Base-by-base conservation (phyloP, 2,329 filamentous ascomycete genomes). In the Botryosphaeria agaves region DNA sequence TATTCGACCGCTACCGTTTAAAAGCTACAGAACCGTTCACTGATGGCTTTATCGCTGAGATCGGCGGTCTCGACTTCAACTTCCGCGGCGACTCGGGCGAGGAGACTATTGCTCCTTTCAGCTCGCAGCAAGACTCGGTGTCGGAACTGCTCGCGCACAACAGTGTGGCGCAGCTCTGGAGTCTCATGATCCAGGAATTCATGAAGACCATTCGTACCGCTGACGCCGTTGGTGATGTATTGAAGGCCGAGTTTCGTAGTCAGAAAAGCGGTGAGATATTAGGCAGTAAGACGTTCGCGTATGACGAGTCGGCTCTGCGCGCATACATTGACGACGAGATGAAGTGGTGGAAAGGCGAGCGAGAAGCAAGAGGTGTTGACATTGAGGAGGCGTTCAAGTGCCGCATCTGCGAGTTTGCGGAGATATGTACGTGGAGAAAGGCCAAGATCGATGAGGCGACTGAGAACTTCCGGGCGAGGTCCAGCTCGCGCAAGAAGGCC, bases 381-480 rank as follows among this genome's bases (percentile, higher is more conserved):
- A 66, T 91, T 5, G 76, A 85, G 44, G 85, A 94, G 41, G 80
- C 82, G 0, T 92, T 77, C 55, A 95, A 94, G 51, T 95, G 87
- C 48, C 60, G 72, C 14, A 71, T 65, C 15, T 95, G 87, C 46
- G 83, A 92, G 40, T 94, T 94, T 50, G 70, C 66, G 0, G 74
- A 81, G 2, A 63, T 60, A 2, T 95, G 87, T 49, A 64, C 67
- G 8, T 95, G 87, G 87, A 63, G 85, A 21, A 62, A 66, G 41
- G 62, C 62, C 7, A 76, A 79, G 52, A 71, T 85, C 32, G 64
- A 71, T 36, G 71, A 78, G 45, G 59, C 57, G 14, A 51, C 49
- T n/a, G 43, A 52, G 36, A 57, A 54, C 32, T 36, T 44, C 45
- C 38, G 52, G 50, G 32, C 47, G 41, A 50, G 48, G 34, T 51